These are phyloP conservation scores for Ensete ventricosum DNA, from an alignment of 176 grass and related monocot species.

Conservation along the genomic window DNA sequence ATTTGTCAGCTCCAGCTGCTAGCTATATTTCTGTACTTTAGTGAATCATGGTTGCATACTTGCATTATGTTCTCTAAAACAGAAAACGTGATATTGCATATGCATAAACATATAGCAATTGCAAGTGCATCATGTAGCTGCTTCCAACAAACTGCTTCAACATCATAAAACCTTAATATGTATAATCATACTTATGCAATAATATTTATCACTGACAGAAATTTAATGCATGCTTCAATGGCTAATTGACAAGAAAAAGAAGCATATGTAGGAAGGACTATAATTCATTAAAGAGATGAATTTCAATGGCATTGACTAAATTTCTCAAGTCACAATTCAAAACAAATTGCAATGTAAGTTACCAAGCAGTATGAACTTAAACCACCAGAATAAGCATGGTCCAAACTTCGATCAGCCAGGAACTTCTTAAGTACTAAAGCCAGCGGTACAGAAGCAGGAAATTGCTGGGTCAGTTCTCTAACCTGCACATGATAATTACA, in stretches of 20 bases:
- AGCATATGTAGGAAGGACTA: not conserved
- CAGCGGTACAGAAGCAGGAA: conserved; percentile 80
- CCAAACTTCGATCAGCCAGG: conserved; percentile 89
- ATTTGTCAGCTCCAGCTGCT: not conserved
- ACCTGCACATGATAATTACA: conserved; percentile 42
- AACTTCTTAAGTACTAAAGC: conserved; percentile 92
- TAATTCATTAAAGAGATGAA: not conserved
- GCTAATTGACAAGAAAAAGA: not conserved
- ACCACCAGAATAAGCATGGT: conserved; percentile 91
- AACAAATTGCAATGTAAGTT: conserved; percentile 19
- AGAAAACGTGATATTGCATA: not conserved
- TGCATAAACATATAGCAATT: not conserved
- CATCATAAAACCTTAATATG: no score
- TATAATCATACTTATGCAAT: not conserved
- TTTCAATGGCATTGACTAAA: not conserved
- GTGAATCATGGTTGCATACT: not conserved
- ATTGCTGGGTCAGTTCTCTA: conserved; percentile 71
- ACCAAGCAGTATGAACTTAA: conserved; percentile 99
- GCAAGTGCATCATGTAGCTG: not conserved
- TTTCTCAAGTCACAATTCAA: not conserved
- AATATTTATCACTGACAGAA: not conserved
- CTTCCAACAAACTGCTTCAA: not conserved
- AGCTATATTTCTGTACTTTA: conserved; percentile 11
- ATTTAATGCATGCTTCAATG: not conserved
- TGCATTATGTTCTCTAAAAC: not conserved